Conservation (phyloP, 148 eudicot genomes). For the Simmondsia chinensis region DNA sequence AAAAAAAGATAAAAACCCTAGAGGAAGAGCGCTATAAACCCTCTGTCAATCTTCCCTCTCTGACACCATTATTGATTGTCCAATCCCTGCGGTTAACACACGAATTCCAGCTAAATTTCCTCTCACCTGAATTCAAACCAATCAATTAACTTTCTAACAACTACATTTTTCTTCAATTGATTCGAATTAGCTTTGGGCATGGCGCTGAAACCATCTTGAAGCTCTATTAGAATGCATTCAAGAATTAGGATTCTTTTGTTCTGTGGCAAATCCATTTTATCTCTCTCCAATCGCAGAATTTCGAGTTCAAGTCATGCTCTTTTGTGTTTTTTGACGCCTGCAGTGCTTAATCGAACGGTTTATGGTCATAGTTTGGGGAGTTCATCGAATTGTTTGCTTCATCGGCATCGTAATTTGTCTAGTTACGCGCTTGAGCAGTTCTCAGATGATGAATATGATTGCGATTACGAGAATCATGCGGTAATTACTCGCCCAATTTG, state of each 20-base stretch:
- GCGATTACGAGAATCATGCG: conserved; percentile 76
- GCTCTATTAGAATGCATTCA: conserved; percentile 42
- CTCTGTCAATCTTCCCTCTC: too few relatives aligned
- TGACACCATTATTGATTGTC: too few relatives aligned
- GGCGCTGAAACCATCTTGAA: conserved; percentile 30
- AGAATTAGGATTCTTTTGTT: conserved; percentile 36
- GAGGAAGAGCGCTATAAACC: too few relatives aligned
- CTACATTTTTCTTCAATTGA: not conserved
- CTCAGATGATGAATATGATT: conserved; percentile 97
- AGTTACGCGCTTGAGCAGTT: conserved; percentile 77
- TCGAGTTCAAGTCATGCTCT: conserved; percentile 11
- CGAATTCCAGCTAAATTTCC: too few relatives aligned
- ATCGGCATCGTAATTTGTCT: conserved; percentile 20
- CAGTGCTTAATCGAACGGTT: not conserved
- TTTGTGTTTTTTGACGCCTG: conserved; percentile 11
- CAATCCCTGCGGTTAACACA: too few relatives aligned
- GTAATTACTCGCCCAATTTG: conserved; percentile 33
- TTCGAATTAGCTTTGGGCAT: conserved; percentile 4
- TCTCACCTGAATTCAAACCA: too few relatives aligned
- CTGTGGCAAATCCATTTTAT: conserved; percentile 22
- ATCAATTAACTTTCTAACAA: too few relatives aligned
- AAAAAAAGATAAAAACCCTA: too few relatives aligned
- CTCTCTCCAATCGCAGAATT: conserved; percentile 12
- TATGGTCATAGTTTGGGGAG: conserved; percentile 8
- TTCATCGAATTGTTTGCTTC: conserved; percentile 12